phyloP scores from a whole-genome alignment of 164 flowering plant genomes.

The Hamamelis virginiana region DNA sequence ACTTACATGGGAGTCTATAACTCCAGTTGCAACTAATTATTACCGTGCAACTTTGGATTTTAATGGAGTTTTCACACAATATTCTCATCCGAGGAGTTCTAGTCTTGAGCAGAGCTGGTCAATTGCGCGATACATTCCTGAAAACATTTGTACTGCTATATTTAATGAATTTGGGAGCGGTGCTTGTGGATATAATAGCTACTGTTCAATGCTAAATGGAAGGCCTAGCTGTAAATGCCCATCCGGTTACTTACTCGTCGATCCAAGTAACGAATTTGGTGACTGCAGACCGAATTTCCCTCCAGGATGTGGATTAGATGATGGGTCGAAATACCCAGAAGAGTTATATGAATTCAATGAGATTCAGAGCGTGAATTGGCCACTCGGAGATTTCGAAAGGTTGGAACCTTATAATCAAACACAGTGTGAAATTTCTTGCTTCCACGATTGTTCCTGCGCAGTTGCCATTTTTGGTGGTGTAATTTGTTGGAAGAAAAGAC shows the following conservation, averaged over 20 bases:
- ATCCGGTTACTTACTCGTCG: neutral
- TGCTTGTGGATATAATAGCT: too few relatives aligned
- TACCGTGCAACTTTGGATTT: neutral
- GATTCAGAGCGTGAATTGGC: too few relatives aligned
- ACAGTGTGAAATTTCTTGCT: too few relatives aligned
- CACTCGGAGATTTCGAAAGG: too few relatives aligned
- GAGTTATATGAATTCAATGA: conserved; percentile 1
- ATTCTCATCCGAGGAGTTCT: neutral
- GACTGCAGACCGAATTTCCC: conserved; percentile 11
- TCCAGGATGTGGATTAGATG: conserved; percentile 1
- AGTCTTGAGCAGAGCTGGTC: too few relatives aligned
- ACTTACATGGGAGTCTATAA: neutral
- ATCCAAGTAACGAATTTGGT: too few relatives aligned
- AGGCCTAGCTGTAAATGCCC: conserved; percentile 7
- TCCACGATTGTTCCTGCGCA: too few relatives aligned
- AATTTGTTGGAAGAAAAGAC: neutral
- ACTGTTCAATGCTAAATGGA: neutral
- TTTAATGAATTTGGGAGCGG: too few relatives aligned
- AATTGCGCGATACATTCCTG: neutral
- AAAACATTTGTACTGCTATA: too few relatives aligned
- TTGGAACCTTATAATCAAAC: too few relatives aligned
- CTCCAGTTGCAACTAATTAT: neutral
- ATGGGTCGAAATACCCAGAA: too few relatives aligned
- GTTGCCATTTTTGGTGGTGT: neutral
- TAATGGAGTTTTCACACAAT: too few relatives aligned